Base-by-base conservation (phyloP, 2,329 filamentous ascomycete species). In the Colletotrichum chlorophyti region DNA sequence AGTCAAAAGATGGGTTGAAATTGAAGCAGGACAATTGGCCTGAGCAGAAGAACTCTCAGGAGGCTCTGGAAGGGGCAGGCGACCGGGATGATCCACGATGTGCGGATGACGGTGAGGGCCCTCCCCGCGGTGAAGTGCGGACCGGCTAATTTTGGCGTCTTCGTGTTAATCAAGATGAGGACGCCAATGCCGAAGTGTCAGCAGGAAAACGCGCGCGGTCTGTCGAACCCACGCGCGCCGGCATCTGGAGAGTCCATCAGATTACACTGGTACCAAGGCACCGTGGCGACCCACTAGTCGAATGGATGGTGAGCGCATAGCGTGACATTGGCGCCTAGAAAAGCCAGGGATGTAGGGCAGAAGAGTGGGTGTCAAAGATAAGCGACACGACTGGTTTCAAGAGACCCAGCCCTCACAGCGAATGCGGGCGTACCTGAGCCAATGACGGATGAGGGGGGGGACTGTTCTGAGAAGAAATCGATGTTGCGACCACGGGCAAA, bases 371-470 rank as follows among this genome's bases (percentile, higher is more conserved):
- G 58, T 60, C 37, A 48, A n/a, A 62, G 58, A 63, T 41, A 38
- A 61, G 60, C 60, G 60, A 63, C 60, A 40, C 58, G 26, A 49
- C 58, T 37, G 14, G 60, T 63, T 63, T 63, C 60, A 63, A 52
- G 51, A 32, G 17, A 58, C 34, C 32, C 58, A 50, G 58, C 53
- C 53, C 19, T 31, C 15, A n/a, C n/a, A 47, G 40, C 48, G 53
- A 57, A 19, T 60, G 32, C 50, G 32, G 43, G 27, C 23, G 15
- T 19, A 12, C 21, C 7, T 17, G 27, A 46, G 53, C 58, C 58
- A 60, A 58, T 60, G 38, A 57, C 11, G 32, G 35, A 24, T 45
- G 45, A 58, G 27, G 41, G 38, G 40, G 46, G 24, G 38, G 38
- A 35, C 41, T 26, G 27, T 49, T 24, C 38, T 17, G 43, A n/a